A percentile compares a stretch with the other conserved stretches of the same genome.
phyloP scores from a whole-genome alignment of 2,329 filamentous ascomycete genomes.

The Monilinia fructigena region DNA sequence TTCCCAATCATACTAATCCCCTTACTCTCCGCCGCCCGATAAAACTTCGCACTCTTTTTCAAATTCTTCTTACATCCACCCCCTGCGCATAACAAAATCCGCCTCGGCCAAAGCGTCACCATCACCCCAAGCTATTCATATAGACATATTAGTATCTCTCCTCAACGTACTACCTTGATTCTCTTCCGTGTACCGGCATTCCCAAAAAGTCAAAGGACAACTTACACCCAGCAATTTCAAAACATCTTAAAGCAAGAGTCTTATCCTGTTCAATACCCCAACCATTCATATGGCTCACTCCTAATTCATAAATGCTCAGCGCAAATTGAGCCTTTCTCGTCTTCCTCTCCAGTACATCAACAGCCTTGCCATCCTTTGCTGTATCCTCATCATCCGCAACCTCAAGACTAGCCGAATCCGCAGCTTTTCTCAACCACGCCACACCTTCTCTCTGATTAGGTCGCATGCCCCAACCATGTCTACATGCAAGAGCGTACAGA shows the following conservation, averaged over 20 bases:
- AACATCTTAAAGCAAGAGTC: slow-evolving; percentile 80
- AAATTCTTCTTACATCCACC: slow-evolving; percentile 90
- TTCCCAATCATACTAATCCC: slow-evolving; percentile 98
- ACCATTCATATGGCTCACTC: slow-evolving; percentile 95
- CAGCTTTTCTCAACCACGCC: slow-evolving; percentile 86
- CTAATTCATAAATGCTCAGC: slow-evolving; percentile 91
- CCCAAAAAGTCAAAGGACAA: slow-evolving; percentile 29
- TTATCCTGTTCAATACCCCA: slow-evolving; percentile 98
- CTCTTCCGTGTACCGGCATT: not conserved
- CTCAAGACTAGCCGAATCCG: slow-evolving; percentile 78
- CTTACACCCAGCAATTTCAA: slow-evolving; percentile 88
- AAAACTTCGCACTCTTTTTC: slow-evolving; percentile 89
- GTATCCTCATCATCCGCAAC: slow-evolving; percentile 78
- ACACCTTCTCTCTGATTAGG: slow-evolving; percentile 88
- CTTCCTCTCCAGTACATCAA: slow-evolving; percentile 69
- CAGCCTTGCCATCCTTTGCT: slow-evolving; percentile 59
- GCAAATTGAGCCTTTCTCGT: slow-evolving; percentile 91
- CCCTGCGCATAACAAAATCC: slow-evolving; percentile 93
- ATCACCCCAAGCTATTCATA: slow-evolving; percentile 75
- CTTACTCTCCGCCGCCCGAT: slow-evolving; percentile 85
- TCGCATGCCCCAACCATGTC: slow-evolving; percentile 97
- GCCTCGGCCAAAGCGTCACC: slow-evolving; percentile 91
- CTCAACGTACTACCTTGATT: not conserved
- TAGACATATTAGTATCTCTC: not conserved
- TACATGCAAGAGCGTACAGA: slow-evolving; percentile 88